A percentile compares a stretch with the other conserved stretches of the same genome.
Conservation (phyloP, 2,329 filamentous ascomycete genomes). For the Didymella segeticola region DNA sequence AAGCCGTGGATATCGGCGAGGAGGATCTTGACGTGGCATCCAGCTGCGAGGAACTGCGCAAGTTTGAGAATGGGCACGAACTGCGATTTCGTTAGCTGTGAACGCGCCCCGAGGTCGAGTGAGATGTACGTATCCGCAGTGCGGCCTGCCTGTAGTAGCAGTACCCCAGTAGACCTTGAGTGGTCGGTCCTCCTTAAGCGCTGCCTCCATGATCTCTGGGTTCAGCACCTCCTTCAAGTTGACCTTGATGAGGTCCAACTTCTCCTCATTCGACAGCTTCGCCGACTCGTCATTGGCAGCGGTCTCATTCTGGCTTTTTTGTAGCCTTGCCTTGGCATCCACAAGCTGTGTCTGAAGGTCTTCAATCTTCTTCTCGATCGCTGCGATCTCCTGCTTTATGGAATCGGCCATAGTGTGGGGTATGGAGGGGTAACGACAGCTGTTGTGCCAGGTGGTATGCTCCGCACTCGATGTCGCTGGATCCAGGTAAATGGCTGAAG, state of each 20-base stretch:
- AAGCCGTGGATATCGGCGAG: conserved; percentile 72
- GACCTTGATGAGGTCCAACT: conserved; percentile 76
- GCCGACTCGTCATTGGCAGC: conserved; percentile 29
- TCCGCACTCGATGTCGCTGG: not conserved
- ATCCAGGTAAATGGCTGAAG: not conserved
- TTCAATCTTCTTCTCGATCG: conserved; percentile 42
- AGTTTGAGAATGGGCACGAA: conserved; percentile 89
- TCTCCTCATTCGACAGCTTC: conserved; percentile 61
- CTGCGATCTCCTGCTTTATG: conserved; percentile 41
- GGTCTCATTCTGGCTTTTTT: conserved; percentile 29
- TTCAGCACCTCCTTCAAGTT: conserved; percentile 86
- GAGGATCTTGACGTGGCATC: conserved; percentile 81
- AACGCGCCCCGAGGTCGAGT: not conserved
- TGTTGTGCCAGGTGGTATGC: conserved; percentile 19
- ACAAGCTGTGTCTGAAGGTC: conserved; percentile 40
- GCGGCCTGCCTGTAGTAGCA: conserved; percentile 84
- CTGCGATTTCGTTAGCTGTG: conserved; percentile 22
- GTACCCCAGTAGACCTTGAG: conserved; percentile 89
- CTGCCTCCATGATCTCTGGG: conserved; percentile 78
- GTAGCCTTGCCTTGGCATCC: conserved; percentile 39
- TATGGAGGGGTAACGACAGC: conserved; percentile 23
- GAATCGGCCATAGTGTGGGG: conserved; percentile 43
- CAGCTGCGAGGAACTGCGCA: conserved; percentile 83
- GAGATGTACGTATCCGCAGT: conserved; percentile 74
- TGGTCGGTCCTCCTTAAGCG: conserved; percentile 69